Evolutionary conservation across 306 rosid genomes (phyloP), one percentile per base, ranked within the genome.

Genomic region (Prunus padus): DNA sequence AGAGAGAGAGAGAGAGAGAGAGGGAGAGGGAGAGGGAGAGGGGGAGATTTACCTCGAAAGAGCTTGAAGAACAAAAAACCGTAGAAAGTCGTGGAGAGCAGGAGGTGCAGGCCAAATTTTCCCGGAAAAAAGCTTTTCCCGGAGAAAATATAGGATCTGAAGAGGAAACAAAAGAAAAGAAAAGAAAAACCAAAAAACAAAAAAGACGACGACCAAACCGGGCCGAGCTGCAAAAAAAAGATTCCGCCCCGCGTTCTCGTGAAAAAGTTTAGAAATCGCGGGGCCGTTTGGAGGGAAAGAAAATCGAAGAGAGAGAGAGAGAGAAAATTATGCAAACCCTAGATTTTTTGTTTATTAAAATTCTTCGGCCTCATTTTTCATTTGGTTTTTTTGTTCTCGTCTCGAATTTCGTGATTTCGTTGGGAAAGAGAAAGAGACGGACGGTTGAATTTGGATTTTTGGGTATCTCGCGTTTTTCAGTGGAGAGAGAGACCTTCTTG

Each of bases 211-310:
- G 49, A 56, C 70, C 69, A 16, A 69, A 18, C 67, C 37, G 12
- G 61, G 59, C 64, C 75, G 52, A 73, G 77, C 67, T 67, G 54
- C 56, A 63, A 78, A 65, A 80, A 49, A 49, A 62, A 7, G 65
- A 67, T 37, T 82, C 62, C 69, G 63, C 69, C 71, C 68, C 47
- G 49, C 31, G 79, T 46, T 74, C 82, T 40, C 66, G 61, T 13
- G 40, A 63, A 67, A 63, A 42, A 78, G 81, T 71, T 31, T 71
- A 69, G 59, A 70, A 71, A 52, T 45, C 81, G 84, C 82, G 81
- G 82, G 80, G 80, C 73, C 59, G 90, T 82, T 84, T 86, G 90
- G 95, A 87, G 89, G 93, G 91, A 88, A 86, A 78, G 80, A 85
- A 81, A 78, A 86, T 69, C 74, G 68, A 77, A 68, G 70, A 40